Evolutionary conservation across 225 moss, liverwort and hornwort species (phyloP).

Genomic region (Physcomitrium patens): DNA sequence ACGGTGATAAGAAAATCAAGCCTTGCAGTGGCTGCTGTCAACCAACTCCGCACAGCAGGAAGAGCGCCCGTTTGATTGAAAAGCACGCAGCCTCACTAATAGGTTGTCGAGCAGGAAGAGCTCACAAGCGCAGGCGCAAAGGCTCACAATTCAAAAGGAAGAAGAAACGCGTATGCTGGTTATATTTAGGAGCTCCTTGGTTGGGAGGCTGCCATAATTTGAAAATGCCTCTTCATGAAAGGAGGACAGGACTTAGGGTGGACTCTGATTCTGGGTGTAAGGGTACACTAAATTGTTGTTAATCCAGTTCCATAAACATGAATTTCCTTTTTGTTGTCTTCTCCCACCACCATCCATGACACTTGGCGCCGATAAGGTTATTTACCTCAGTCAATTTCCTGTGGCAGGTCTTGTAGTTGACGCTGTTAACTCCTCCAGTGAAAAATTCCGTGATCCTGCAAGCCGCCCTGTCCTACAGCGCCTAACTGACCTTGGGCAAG

Average conservation of each 20-base stretch:
- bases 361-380: too few relatives aligned
- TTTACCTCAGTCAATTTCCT: not conserved
- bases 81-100: constrained; percentile 43
- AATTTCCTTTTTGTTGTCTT: too few relatives aligned
- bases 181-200: constrained; percentile 62
- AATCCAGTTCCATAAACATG: not conserved
- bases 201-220: constrained; percentile 43
- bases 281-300: constrained; percentile 32
- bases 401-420: constrained; percentile 28
- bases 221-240: constrained; percentile 31
- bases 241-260: constrained; percentile 31
- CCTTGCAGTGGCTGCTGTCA: constrained; percentile 43
- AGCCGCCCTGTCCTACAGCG: constrained; percentile 42
- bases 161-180: constrained; percentile 51
- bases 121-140: constrained; percentile 28
- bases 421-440: constrained; percentile 22
- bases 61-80: constrained; percentile 48
- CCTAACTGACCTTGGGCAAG: constrained; percentile 58
- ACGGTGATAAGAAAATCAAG: constrained; percentile 34
- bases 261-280: constrained; percentile 27
- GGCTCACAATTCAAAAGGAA: constrained; percentile 51
- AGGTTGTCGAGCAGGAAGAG: constrained; percentile 44
- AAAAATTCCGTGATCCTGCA: constrained; percentile 26
- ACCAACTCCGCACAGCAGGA: constrained; percentile 34
- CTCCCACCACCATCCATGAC: too few relatives aligned